A percentile compares a stretch with the other conserved stretches of the same genome.
Evolutionary conservation across 148 eudicot genomes (phyloP).

Genomic region (Rhododendron ferrugineum): DNA sequence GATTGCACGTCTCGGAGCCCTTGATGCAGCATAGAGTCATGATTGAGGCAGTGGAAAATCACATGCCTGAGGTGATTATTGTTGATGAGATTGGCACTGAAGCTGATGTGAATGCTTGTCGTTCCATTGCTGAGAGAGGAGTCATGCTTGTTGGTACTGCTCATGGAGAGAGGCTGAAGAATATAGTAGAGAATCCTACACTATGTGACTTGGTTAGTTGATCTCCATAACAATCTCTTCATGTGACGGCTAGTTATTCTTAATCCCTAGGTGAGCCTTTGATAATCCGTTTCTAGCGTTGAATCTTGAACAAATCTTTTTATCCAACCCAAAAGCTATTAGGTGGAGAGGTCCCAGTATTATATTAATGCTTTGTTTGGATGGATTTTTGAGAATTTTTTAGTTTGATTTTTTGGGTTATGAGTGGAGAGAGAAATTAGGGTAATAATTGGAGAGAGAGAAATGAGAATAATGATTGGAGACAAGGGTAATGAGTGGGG

Average conservation of each 20-base stretch:
- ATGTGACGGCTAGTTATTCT: background rate
- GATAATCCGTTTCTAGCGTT: background rate
- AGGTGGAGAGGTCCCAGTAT: background rate
- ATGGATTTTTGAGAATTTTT: too few relatives aligned
- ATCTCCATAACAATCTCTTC: background rate
- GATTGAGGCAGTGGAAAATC: conserved; percentile 58
- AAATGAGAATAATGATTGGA: too few relatives aligned
- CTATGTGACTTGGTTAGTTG: conserved; percentile 36
- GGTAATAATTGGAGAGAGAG: too few relatives aligned
- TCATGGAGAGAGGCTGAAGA: conserved; percentile 44
- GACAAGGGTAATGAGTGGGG: too few relatives aligned
- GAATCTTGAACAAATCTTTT: background rate
- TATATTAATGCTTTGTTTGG: too few relatives aligned
- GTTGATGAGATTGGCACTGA: conserved; percentile 48
- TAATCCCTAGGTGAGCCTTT: background rate
- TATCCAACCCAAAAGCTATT: background rate
- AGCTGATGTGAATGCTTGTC: conserved; percentile 47
- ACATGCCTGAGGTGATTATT: conserved; percentile 58
- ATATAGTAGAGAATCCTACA: conserved; percentile 40
- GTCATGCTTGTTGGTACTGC: conserved; percentile 57
- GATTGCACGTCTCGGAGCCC: conserved; percentile 43
- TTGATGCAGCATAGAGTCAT: conserved; percentile 40
- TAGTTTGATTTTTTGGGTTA: too few relatives aligned
- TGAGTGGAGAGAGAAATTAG: too few relatives aligned
- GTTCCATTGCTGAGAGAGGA: conserved; percentile 55